Evolutionary conservation across 495 filamentous ascomycete genomes (phyloP).

Genomic region (Viridothelium virens): DNA sequence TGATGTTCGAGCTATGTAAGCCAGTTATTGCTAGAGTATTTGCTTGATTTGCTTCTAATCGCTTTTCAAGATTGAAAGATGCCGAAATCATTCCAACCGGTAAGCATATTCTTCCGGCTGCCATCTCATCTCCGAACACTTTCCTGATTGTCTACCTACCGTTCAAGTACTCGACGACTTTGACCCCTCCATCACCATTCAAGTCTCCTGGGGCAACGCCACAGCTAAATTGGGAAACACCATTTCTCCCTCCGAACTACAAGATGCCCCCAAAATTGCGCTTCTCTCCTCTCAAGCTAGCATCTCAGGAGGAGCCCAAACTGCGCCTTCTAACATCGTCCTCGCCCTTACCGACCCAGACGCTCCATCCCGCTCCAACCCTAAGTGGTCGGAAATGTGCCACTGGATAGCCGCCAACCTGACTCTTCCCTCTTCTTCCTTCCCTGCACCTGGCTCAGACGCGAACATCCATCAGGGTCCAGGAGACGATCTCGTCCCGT

Average conservation of each 20-base stretch:
- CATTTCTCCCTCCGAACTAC: constrained; percentile 44
- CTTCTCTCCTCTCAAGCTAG: constrained; percentile 22
- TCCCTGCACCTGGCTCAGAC: not conserved
- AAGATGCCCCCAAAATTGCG: constrained; percentile 44
- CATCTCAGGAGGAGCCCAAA: no score
- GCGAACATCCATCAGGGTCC: not conserved
- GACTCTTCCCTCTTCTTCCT: constrained; percentile 23
- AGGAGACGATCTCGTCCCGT: constrained; percentile 45
- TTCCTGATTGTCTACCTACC: not conserved
- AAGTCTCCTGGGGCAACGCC: constrained; percentile 43
- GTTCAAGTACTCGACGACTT: constrained; percentile 56
- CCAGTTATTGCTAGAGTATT: not conserved
- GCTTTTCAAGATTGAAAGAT: constrained; percentile 42
- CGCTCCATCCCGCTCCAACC: constrained; percentile 56
- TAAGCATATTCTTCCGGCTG: constrained; percentile 20
- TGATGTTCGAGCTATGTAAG: not conserved
- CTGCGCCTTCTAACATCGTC: constrained; percentile 28
- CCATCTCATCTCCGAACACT: not conserved
- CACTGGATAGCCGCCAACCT: constrained; percentile 57
- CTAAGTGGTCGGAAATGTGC: constrained; percentile 63
- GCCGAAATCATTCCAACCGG: constrained; percentile 56
- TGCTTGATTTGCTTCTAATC: not conserved
- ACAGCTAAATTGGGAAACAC: constrained; percentile 54
- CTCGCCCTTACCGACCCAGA: constrained; percentile 61
- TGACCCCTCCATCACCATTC: constrained; percentile 45